A percentile compares a stretch with the other conserved stretches of the same genome.
Conservation (phyloP, 768 basidiomycete species). For the Lyophyllum decastes region DNA sequence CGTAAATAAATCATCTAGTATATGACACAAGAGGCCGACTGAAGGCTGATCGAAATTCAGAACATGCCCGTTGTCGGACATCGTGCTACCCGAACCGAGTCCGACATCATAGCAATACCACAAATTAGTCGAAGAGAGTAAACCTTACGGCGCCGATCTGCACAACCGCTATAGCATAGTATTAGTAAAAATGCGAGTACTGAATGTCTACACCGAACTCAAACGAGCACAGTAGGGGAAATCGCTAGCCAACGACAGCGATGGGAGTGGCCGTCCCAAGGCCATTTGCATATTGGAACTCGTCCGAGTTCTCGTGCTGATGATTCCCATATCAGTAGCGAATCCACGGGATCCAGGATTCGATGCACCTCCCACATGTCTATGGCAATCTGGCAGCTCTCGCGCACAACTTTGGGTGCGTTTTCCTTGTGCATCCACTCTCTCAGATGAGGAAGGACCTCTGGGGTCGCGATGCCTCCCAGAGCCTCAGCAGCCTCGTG, state of each 20-base stretch:
- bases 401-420: conserved; percentile 86
- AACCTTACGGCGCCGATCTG: too few species aligned
- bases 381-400: conserved; percentile 94
- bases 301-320: conserved; percentile 80
- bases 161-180: too few species aligned
- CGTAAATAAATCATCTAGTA: too few species aligned
- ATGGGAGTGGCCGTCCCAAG: conserved; percentile 21
- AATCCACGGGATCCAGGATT: neutral
- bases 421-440: conserved; percentile 82
- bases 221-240: neutral
- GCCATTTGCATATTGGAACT: conserved; percentile 76
- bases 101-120: too few species aligned
- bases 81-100: too few species aligned
- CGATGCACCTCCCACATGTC: conserved; percentile 92
- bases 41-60: too few species aligned
- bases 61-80: too few species aligned
- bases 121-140: too few species aligned
- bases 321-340: neutral
- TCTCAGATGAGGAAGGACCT: conserved; percentile 82
- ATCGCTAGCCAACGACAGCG: neutral
- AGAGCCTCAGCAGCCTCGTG: conserved; percentile 99
- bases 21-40: too few species aligned
- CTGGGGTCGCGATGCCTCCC: conserved; percentile 94
- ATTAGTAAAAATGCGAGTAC: too few species aligned
- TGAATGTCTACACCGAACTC: too few species aligned